Percentiles rank a stretch among this genome's conserved stretches.
phyloP scores from a whole-genome alignment of 352 stramenopile species.

The Phytophthora citrophthora region DNA sequence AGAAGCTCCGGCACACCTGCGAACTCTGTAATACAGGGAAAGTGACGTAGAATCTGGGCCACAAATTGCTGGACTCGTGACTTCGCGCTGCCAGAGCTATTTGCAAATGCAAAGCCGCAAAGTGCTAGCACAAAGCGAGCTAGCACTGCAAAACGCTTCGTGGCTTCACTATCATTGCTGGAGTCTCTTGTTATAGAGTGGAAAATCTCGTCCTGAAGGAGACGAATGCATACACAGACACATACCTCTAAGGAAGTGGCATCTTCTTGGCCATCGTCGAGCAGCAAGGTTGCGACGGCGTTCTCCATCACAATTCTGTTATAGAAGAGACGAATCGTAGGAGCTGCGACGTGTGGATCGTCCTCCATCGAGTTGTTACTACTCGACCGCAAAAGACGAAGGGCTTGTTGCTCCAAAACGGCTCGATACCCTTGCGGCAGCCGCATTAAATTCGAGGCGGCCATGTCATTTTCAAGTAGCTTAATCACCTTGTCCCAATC shows the following conservation, averaged over 20 bases:
- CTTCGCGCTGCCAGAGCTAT: constrained; percentile 26
- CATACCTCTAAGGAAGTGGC: constrained; percentile 39
- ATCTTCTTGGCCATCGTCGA: constrained; percentile 23
- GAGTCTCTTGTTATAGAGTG: constrained; percentile 20
- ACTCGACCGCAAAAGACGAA: constrained; percentile 48
- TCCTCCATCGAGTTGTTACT: constrained; percentile 28
- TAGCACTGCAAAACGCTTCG: constrained; percentile 40
- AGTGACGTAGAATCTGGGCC: constrained; percentile 34
- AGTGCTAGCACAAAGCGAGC: constrained; percentile 42
- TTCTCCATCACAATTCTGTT: constrained; percentile 62
- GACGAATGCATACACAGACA: constrained; percentile 43
- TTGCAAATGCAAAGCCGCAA: constrained; percentile 35
- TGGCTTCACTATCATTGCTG: background rate
- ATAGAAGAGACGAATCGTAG: constrained; percentile 53
- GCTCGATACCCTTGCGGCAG: constrained; percentile 45
- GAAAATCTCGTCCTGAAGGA: constrained; percentile 67
- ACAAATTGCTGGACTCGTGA: constrained; percentile 42
- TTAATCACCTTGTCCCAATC: constrained; percentile 60
- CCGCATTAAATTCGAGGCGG: constrained; percentile 41
- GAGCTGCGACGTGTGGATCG: constrained; percentile 28
- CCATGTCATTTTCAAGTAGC: constrained; percentile 52
- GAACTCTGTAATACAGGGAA: constrained; percentile 33
- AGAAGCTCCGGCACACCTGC: constrained; percentile 26
- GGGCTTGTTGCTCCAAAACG: constrained; percentile 55
- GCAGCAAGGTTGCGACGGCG: constrained; percentile 40